phyloP scores from a whole-genome alignment of 495 filamentous ascomycete genomes.

The Corynascus novoguineensis region DNA sequence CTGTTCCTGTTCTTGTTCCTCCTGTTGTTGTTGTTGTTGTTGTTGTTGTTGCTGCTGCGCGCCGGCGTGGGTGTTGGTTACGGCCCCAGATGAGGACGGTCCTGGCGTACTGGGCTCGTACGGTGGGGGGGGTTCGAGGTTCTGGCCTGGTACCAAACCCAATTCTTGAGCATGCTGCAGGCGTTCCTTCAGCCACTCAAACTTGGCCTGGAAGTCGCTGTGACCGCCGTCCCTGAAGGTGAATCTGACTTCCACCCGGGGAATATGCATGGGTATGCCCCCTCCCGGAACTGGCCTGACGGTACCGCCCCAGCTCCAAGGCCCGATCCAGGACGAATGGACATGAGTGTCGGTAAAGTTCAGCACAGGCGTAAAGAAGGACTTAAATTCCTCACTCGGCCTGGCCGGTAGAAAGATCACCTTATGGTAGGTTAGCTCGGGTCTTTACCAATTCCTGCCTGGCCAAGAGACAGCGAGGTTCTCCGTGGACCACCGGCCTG shows the following conservation, averaged over 20 bases:
- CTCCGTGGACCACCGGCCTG: not conserved
- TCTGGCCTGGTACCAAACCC: constrained; percentile 44
- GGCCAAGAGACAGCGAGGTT: not conserved
- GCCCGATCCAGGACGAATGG: constrained; percentile 88
- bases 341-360: constrained; percentile 86
- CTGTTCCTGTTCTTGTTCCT: constrained; percentile 11
- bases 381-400: constrained; percentile 64
- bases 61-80: constrained; percentile 1
- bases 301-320: constrained; percentile 81
- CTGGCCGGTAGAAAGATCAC: constrained; percentile 81
- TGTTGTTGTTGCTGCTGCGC: not conserved
- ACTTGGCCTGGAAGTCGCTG: constrained; percentile 81
- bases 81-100: constrained; percentile 27
- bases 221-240: constrained; percentile 94
- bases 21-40: constrained; percentile 13
- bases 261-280: constrained; percentile 71
- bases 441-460: not conserved
- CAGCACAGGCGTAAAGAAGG: constrained; percentile 82
- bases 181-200: constrained; percentile 78
- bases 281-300: constrained; percentile 77
- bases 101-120: constrained; percentile 51
- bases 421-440: constrained; percentile 41
- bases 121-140: constrained; percentile 76
- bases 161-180: constrained; percentile 73
- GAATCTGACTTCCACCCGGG: constrained; percentile 70